A percentile compares a stretch with the other conserved stretches of the same genome.
Conservation (phyloP, 2,329 filamentous ascomycete genomes). For the Verticillium zaregamsianum region DNA sequence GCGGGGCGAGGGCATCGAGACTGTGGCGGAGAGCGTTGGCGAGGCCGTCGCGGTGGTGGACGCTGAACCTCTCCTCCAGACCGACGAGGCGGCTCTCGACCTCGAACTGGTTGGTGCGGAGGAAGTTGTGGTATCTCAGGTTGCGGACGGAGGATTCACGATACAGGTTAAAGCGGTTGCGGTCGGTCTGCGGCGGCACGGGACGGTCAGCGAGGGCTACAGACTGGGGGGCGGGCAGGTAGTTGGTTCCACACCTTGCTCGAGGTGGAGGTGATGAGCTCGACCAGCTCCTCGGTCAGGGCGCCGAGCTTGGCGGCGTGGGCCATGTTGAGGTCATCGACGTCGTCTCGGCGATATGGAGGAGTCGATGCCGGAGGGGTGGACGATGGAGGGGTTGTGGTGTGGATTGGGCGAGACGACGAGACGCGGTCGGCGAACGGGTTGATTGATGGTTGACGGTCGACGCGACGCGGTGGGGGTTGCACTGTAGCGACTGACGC, state of each 20-base stretch:
- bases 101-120: conserved; percentile 72
- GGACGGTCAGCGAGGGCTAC: conserved; percentile 2
- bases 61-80: conserved; percentile 79
- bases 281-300: conserved; percentile 68
- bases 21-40: conserved; percentile 64
- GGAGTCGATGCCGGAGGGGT: not conserved
- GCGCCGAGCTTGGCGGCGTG: conserved; percentile 61
- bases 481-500: not conserved
- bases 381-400: not conserved
- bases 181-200: conserved; percentile 16
- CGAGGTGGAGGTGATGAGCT: conserved; percentile 53
- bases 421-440: not conserved
- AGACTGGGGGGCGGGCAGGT: not conserved
- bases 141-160: conserved; percentile 47
- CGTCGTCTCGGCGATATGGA: not conserved
- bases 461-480: not conserved
- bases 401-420: not conserved
- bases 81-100: conserved; percentile 62
- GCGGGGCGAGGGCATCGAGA: conserved; percentile 52
- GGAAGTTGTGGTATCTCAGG: conserved; percentile 51
- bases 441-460: not conserved
- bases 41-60: conserved; percentile 74
- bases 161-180: conserved; percentile 34
- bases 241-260: conserved; percentile 38
- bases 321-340: conserved; percentile 52